Base-by-base conservation (phyloP, 2,329 filamentous ascomycete genomes). In the Tolypocladium guangdongense region DNA sequence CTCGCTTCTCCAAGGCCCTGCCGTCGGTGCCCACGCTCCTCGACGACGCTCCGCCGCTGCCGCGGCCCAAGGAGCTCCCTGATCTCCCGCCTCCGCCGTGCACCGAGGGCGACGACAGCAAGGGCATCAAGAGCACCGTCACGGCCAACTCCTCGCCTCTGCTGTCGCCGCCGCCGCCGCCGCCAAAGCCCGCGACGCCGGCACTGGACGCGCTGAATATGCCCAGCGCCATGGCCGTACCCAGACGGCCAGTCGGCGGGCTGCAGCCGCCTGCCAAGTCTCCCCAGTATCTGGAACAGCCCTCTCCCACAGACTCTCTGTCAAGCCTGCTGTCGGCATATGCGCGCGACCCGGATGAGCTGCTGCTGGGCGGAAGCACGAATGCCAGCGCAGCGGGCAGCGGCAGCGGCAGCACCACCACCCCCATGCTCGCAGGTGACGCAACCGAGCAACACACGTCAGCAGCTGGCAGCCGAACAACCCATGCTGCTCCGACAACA, bases 1-100 rank as follows among this genome's bases (percentile, higher is more conserved):
- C 78, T 59, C 78, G 78, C 64, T 79, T 79, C 67, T 80, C 78
- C 63, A 82, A 82, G 68, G 78, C 77, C 35, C 69, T 82, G 57
- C 79, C 78, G 36, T 69, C 72, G 53, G 75, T 76, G 62, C 77
- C 78, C 52, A 58, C 58, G 52, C 56, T 59, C 49, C 52, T 56
- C 39, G 52, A 52, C 37, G 51, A 54, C 43, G 56, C 51, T 27
- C 57, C 61, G 37, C 52, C 56, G 32, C 60, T 57, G 24, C 58
- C 59, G 50, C 54, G 54, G 27, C 52, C 58, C 47, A 64, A 59
- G 55, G 59, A 60, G 46, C 53, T 63, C 38, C 59, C 60, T 35
- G 55, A 60, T 30, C 58, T 60, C 16, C 59, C 27, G 27, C 27
- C 27, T 3, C 27, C 27, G 27, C 27, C 27, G 38, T 57, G 58